Base-by-base conservation (phyloP, 2,329 filamentous ascomycete genomes). In the Trichoderma polysporum region DNA sequence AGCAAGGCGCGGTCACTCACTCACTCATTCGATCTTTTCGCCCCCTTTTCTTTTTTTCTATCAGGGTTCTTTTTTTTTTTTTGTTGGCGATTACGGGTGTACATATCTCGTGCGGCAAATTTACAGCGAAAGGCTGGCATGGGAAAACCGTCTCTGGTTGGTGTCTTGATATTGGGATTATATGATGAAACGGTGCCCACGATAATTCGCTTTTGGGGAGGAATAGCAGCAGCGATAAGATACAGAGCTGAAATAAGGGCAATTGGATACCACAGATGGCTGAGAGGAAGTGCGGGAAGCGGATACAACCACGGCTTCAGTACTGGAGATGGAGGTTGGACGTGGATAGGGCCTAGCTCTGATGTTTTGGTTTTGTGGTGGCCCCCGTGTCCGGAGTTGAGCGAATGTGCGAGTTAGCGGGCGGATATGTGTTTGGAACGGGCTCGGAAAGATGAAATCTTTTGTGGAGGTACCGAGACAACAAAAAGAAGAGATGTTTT, bases 151-250 rank as follows among this genome's bases (percentile, higher is more conserved):
- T 25, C 41, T 37, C 17, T 53, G 39, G 53, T 31, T 64, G 65
- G 58, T 66, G 53, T 62, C 45, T 67, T 56, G 67, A 59, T 62
- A 64, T 45, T 47, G 45, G 58, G 45, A 63, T 63, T 68, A 53
- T 57, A 68, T 67, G 67, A 68, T 57, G 67, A 59, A 58, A 68
- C 57, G 67, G 64, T 68, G 49, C 52, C 47, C 41, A 67, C 66
- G 67, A 68, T 67, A 39, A 68, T 63, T 54, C 58, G 49, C 58
- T 49, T 22, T 39, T 50, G 31, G 33, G n/a, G 37, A 33, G 35
- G 45, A 45, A 19, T 4, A 45, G 49, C 53, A 19, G 65, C 45
- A 45, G 54, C 31, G 52, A 39, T 25, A 39, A 33, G 33, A 49
- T 39, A 33, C 13, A 45, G 29, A 39, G 56, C 47, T 41, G 39